Conservation (phyloP, 305 asterid species). For the Rubia tinctorum region DNA sequence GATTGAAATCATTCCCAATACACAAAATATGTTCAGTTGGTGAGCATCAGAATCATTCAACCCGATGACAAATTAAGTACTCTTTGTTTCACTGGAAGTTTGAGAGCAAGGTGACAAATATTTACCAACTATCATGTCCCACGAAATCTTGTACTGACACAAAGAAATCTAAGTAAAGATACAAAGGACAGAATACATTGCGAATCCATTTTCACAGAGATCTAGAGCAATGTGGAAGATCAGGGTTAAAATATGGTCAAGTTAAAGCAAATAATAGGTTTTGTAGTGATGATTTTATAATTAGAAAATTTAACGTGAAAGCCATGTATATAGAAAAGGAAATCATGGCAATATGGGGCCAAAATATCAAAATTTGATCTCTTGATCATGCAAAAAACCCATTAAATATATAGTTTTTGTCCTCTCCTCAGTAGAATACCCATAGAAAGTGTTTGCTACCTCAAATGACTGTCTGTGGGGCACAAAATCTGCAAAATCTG, state of each 20-base stretch:
- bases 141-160: conserved; percentile 48
- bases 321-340: background rate
- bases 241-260: background rate
- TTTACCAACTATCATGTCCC: conserved; percentile 43
- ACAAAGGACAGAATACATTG: conserved; percentile 34
- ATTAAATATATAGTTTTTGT: conserved; percentile 15
- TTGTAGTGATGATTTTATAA: conserved; percentile 5
- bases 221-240: background rate
- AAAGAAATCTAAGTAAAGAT: conserved; percentile 53
- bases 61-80: conserved; percentile 9
- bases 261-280: conserved; percentile 14
- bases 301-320: conserved; percentile 8
- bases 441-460: conserved; percentile 21
- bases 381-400: conserved; percentile 11
- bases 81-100: conserved; percentile 18
- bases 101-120: conserved; percentile 36
- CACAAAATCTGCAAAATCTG: conserved; percentile 31
- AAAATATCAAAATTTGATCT: conserved; percentile 4
- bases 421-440: conserved; percentile 12
- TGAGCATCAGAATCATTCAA: conserved; percentile 19
- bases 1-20: conserved; percentile 7
- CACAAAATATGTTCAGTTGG: conserved; percentile 14
- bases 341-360: conserved; percentile 2
- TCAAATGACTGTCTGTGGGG: conserved; percentile 30
- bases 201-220: conserved; percentile 27